Evolutionary conservation across 495 filamentous ascomycete genomes (phyloP), one percentile per base, ranked within the genome.

Genomic region (Penicillium silybi): DNA sequence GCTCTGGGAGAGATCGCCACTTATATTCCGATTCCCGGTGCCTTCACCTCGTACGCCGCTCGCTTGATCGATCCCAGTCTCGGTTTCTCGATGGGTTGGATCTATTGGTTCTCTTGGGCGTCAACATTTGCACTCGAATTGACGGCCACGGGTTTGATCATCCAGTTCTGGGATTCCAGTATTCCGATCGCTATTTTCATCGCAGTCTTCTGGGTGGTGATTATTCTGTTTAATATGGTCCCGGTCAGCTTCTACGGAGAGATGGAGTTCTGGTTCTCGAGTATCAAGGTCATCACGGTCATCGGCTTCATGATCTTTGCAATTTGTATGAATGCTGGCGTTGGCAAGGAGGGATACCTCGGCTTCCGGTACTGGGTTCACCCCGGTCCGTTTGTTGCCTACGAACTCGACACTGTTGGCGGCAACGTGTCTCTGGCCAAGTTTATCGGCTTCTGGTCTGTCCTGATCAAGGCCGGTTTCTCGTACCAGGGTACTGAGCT

Each of bases 41-140:
- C 85, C 7, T 89, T 91, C 59, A 87, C 87, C 18, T 73, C 86
- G 34, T 92, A 88, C 61, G 85, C 85, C 42, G 78, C 85, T 34
- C 80, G 87, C 39, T 85, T 89, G 48, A 79, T 87, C 50, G 86
- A 90, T 56, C 79, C 81, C 29, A 85, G 85, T 53, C 66, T 92
- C 56, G 87, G 88, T 34, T 91, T 92, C 61, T 81, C 87, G 17
- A 84, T 91, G 64, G 87, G 87, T 23, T 92, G 87, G 87, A 90
- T 90, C 54, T 86, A 82, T 64, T 84, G 81, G 81, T 83, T 82
- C 52, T 70, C 72, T 1, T 75, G 68, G 72, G 75, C 80, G 17
- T 83, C 85, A 34, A 89, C 86, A 0, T 84, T 85, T 53, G 87
- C 85, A 26, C 74, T 88, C n/a, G 87, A 90, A 55, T 79, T 92